These are phyloP conservation scores for Coemansia reversa DNA, from an alignment of 192 early-diverging fungal genomes.

Conservation along the genomic window DNA sequence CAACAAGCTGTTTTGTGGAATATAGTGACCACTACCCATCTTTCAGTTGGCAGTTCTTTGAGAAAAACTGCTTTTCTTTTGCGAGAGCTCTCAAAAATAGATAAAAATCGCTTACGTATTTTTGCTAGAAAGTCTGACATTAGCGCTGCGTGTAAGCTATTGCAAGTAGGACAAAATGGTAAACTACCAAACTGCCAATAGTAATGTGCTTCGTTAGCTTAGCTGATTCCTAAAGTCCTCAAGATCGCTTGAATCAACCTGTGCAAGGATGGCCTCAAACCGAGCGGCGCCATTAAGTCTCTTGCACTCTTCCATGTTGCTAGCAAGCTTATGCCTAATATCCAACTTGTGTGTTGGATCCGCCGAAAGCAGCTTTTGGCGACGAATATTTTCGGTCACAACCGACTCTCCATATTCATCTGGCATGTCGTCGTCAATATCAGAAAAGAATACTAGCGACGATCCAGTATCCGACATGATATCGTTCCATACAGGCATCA, in stretches of 20 bases:
- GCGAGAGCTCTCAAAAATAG: too few relatives aligned
- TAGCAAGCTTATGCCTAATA: slow-evolving; percentile 17
- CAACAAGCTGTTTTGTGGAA: too few relatives aligned
- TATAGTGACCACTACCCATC: too few relatives aligned
- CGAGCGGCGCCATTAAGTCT: slow-evolving; percentile 32
- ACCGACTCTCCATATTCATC: slow-evolving; percentile 7
- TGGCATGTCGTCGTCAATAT: slow-evolving; percentile 22
- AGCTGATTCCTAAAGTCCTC: slow-evolving; percentile 41
- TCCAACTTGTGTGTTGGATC: slow-evolving; percentile 43
- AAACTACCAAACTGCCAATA: too few relatives aligned
- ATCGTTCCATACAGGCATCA: slow-evolving; percentile 52
- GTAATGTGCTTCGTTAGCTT: background rate
- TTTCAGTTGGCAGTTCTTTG: too few relatives aligned
- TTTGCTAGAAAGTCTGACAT: too few relatives aligned
- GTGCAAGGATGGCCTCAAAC: slow-evolving; percentile 37
- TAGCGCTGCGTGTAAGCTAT: too few relatives aligned
- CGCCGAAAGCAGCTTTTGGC: slow-evolving; percentile 18
- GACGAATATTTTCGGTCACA: slow-evolving; percentile 33
- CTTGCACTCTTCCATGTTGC: slow-evolving; percentile 39
- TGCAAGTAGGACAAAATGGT: too few relatives aligned
- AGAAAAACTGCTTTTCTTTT: too few relatives aligned
- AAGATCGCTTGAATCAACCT: slow-evolving; percentile 17
- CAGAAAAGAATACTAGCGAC: slow-evolving; percentile 26
- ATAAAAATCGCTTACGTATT: too few relatives aligned
- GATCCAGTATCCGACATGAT: slow-evolving; percentile 41